Evolutionary conservation across 1,284 basidiomycete species (phyloP).

Genomic region (Tilletia walkeri): DNA sequence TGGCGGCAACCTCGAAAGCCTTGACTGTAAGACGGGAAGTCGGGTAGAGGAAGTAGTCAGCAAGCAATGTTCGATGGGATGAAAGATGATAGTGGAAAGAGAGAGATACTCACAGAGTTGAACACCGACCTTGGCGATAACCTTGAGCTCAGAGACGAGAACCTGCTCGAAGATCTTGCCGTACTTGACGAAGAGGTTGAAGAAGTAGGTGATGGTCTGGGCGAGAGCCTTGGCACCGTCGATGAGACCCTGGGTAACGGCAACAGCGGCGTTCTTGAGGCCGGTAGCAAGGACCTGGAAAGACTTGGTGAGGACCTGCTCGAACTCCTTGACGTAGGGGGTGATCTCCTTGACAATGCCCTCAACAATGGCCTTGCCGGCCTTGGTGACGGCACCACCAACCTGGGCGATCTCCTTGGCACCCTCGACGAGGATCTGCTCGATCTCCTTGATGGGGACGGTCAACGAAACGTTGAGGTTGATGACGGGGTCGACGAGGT

Average conservation of each 20-base stretch:
- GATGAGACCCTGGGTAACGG: constrained; percentile 12
- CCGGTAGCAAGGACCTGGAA: neutral
- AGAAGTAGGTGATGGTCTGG: constrained; percentile 7
- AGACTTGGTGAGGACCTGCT: neutral
- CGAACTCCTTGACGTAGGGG: constrained; percentile 9
- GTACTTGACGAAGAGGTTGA: constrained; percentile 19
- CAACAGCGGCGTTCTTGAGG: constrained; percentile 6
- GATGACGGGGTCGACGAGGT: constrained; percentile 11
- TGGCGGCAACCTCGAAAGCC: constrained; percentile 13
- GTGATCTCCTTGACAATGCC: constrained; percentile 10
- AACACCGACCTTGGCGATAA: constrained; percentile 5
- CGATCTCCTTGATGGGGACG: constrained; percentile 16
- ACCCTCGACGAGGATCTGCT: constrained; percentile 11
- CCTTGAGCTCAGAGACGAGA: constrained; percentile 14
- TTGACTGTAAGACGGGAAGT: neutral
- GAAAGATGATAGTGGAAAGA: neutral
- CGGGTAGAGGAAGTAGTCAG: neutral
- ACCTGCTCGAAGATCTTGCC: constrained; percentile 15
- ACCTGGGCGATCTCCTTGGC: constrained; percentile 17
- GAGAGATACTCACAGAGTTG: constrained; percentile 10
- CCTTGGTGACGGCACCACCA: constrained; percentile 16
- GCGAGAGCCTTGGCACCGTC: constrained; percentile 14
- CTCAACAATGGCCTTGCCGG: constrained; percentile 16
- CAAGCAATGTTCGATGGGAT: neutral
- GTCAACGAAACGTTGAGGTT: neutral